Base-by-base conservation (phyloP, 2,329 filamentous ascomycete genomes). In the Fusarium nanum region DNA sequence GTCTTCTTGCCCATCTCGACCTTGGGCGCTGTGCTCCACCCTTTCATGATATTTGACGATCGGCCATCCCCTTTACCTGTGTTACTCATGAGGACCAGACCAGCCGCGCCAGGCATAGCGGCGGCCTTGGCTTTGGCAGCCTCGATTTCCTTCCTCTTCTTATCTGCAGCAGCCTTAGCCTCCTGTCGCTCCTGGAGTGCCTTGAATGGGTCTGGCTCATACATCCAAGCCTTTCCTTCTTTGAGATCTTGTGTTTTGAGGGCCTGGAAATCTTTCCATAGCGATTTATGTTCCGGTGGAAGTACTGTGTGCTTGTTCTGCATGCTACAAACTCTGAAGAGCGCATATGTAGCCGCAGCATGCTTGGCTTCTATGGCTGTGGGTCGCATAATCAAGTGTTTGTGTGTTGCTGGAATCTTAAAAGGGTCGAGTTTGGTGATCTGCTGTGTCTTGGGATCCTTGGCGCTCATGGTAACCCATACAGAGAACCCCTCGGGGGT, bases 241-340 rank as follows among this genome's bases (percentile, higher is more conserved):
- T 90, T 92, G 50, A 93, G 84, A 74, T 98, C 95, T 72, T 90
- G 87, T 69, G 88, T 89, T 81, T 98, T 98, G 68, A 98, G 83
- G 6, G 89, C 87, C 67, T 92, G 88, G 72, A 99, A 97, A 61
- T 94, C 90, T 78, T 97, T 97, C 96, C 96, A 99, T 44, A 98
- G 83, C 70, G 93, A 89, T 76, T 91, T 92, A 81, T 98, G 97
- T 63, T 92, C 92, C 0, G 96, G 96, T 25, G 96, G 96, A 70
- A 99, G 86, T 83, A 94, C 95, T 84, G 94, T 97, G 77, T 97
- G 93, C 75, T 98, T 89, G 78, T 98, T 98, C 81, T 94, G 94
- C 90, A 97, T 97, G 77, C 92, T 98, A 80, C 93, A 95, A 6
- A 98, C 92, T 52, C 96, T 88, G 78, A 96, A 98, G 11, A 99